These are phyloP conservation scores for Tulasnella sp. DNA, from an alignment of 768 basidiomycete genomes.

Conservation along the genomic window DNA sequence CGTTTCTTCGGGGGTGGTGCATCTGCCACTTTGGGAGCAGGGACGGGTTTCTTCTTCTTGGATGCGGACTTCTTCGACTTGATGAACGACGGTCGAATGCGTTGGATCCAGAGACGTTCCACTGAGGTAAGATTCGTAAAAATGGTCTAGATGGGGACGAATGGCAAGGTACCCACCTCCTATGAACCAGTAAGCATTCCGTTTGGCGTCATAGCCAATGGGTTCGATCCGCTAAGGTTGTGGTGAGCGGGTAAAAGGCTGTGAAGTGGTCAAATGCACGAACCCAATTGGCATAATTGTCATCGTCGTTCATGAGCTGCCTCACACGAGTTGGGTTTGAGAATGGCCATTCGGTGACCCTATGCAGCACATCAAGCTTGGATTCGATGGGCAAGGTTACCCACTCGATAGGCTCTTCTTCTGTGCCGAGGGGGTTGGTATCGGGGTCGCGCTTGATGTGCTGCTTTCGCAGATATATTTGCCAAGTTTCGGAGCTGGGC, in stretches of 20 bases:
- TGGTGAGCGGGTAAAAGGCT: neutral
- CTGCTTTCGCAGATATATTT: slow-evolving; percentile 16
- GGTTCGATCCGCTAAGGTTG: slow-evolving; percentile 14
- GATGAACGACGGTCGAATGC: slow-evolving; percentile 3
- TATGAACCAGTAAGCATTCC: slow-evolving; percentile 19
- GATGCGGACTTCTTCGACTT: neutral
- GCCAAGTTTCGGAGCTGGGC: slow-evolving; percentile 17
- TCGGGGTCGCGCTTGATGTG: slow-evolving; percentile 5
- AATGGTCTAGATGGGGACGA: neutral
- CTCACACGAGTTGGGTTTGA: slow-evolving; percentile 8
- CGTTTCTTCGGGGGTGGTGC: slow-evolving; percentile 4
- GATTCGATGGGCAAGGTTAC: slow-evolving; percentile 4
- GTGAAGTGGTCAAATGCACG: neutral
- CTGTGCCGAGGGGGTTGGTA: slow-evolving; percentile 16
- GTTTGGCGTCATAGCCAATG: slow-evolving; percentile 15
- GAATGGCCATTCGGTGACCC: slow-evolving; percentile 18
- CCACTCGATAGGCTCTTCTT: slow-evolving; percentile 19
- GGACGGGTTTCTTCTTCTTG: slow-evolving; percentile 8
- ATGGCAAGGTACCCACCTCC: slow-evolving; percentile 1
- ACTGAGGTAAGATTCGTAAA: neutral
- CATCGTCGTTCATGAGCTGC: slow-evolving; percentile 17
- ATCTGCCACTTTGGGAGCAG: neutral
- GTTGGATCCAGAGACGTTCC: slow-evolving; percentile 18
- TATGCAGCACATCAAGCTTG: slow-evolving; percentile 12
- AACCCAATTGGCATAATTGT: slow-evolving; percentile 16